Evolutionary conservation across 2,329 filamentous ascomycete genomes (phyloP).

Genomic region (Alternaria rosae): DNA sequence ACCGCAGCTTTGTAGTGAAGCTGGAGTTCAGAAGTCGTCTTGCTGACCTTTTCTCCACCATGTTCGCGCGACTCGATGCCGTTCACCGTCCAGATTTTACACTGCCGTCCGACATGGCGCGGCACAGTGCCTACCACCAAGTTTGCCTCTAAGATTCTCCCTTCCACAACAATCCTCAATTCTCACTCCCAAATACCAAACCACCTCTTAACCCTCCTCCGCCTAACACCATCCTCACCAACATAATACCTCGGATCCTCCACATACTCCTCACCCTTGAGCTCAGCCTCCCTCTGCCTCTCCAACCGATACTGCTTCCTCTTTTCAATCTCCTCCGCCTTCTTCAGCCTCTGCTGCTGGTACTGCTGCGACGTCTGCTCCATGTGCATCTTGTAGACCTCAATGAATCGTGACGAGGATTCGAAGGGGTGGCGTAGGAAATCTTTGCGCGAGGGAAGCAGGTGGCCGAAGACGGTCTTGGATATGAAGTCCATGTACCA

Average conservation of each 20-base stretch:
- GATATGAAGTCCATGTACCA: slow-evolving; percentile 80
- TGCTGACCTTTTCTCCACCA: not conserved
- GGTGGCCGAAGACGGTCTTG: slow-evolving; percentile 79
- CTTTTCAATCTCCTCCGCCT: slow-evolving; percentile 87
- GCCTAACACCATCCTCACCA: slow-evolving; percentile 52
- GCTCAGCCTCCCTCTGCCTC: slow-evolving; percentile 48
- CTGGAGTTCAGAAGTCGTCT: not conserved
- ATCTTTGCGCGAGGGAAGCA: slow-evolving; percentile 75
- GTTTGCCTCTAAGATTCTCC: not conserved
- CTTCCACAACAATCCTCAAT: not conserved
- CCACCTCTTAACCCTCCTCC: slow-evolving; percentile 77
- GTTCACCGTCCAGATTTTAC: not conserved
- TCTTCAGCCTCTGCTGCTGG: slow-evolving; percentile 73
- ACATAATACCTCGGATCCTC: slow-evolving; percentile 49
- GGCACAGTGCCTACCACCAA: not conserved
- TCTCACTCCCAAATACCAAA: slow-evolving; percentile 73
- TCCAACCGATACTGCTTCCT: slow-evolving; percentile 79
- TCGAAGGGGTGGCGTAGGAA: slow-evolving; percentile 73
- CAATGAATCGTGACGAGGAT: slow-evolving; percentile 69
- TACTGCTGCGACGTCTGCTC: slow-evolving; percentile 73
- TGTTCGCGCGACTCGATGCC: not conserved
- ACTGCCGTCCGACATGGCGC: not conserved
- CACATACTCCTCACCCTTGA: slow-evolving; percentile 45
- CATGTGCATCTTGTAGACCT: slow-evolving; percentile 80
- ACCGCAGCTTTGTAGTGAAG: not conserved